Base-by-base conservation (phyloP, 2,329 filamentous ascomycete species). In the Pseudomassariella vexata region DNA sequence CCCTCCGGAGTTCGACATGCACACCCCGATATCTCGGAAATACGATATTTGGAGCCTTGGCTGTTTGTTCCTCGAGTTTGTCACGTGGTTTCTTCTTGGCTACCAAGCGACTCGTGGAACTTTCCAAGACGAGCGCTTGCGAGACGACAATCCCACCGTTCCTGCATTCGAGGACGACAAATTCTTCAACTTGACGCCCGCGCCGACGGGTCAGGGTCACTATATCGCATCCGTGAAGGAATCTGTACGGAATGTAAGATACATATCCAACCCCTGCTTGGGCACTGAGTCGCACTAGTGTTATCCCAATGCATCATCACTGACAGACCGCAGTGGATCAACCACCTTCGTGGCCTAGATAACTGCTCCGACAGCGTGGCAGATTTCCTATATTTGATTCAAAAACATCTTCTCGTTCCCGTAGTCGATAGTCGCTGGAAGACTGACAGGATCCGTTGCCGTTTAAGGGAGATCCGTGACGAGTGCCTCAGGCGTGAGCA, bases 141-240 rank as follows among this genome's bases (percentile, higher is more conserved):
- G 26, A 12, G 34, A 42, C 14, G 37, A 39, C 5, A 20, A 22
- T 5, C 16, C 32, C 12, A 28, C 6, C 17, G 16, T 11, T 24
- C n/a, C n/a, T n/a, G n/a, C n/a, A n/a, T n/a, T 14, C 25, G n/a
- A 7, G 9, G 32, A 42, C 26, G 39, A 42, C 16, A 42, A 42
- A 10, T 42, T 39, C 24, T 42, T 42, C 26, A 42, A 42, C 19
- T 28, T 39, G 12, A 21, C 5, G 6, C n/a, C 32, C 2, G 17
- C 3, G 9, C n/a, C 12, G 15, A 4, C 23, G 22, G n/a, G 27
- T 34, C n/a, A n/a, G n/a, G 15, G 19, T 14, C 17, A 30, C 8
- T 9, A 9, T 6, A 16, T 10, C 16, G 20, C 28, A 15, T 12
- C 9, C 10, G 25, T 42, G 14, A 39, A 42, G 20, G 4, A 19